Evolutionary conservation across 1,284 basidiomycete species (phyloP).

Genomic region (Naganishia sp.): DNA sequence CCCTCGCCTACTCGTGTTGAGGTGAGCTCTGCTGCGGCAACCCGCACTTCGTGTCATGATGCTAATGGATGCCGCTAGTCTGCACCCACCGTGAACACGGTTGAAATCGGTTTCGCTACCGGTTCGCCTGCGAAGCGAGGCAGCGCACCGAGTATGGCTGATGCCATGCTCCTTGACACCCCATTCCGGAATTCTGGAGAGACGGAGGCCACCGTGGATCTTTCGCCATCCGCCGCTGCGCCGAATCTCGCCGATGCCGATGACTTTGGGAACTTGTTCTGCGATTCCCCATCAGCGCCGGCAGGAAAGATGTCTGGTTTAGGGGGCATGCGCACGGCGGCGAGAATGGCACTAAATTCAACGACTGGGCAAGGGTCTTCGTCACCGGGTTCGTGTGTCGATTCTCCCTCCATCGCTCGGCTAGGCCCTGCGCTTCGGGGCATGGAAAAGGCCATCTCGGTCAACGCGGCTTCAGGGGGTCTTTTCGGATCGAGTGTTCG

Average conservation of each 20-base stretch:
- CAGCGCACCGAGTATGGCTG: slow-evolving; percentile 10
- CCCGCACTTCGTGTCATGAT: background rate
- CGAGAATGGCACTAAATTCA: slow-evolving; percentile 43
- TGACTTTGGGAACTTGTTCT: slow-evolving; percentile 50
- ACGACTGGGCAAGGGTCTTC: slow-evolving; percentile 31
- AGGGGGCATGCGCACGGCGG: slow-evolving; percentile 37
- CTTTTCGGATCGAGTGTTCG: slow-evolving; percentile 16
- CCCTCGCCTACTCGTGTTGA: slow-evolving; percentile 22
- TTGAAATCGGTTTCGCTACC: background rate
- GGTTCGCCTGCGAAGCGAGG: slow-evolving; percentile 15
- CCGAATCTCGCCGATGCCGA: slow-evolving; percentile 6
- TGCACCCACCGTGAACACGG: slow-evolving; percentile 6
- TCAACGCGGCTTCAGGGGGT: slow-evolving; percentile 3
- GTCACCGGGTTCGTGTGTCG: slow-evolving; percentile 47
- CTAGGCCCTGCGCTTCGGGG: slow-evolving; percentile 39
- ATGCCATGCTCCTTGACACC: slow-evolving; percentile 22
- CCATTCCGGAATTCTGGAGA: slow-evolving; percentile 10
- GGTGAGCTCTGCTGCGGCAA: background rate
- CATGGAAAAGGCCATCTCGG: slow-evolving; percentile 42
- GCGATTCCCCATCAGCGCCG: slow-evolving; percentile 29
- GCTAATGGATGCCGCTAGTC: slow-evolving; percentile 2
- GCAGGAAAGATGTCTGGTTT: slow-evolving; percentile 44
- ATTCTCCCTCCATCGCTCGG: slow-evolving; percentile 49
- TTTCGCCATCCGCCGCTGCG: slow-evolving; percentile 6
- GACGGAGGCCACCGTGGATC: background rate